These are phyloP conservation scores for Combretum micranthum DNA, from an alignment of 345 rosid species.

Conservation along the genomic window DNA sequence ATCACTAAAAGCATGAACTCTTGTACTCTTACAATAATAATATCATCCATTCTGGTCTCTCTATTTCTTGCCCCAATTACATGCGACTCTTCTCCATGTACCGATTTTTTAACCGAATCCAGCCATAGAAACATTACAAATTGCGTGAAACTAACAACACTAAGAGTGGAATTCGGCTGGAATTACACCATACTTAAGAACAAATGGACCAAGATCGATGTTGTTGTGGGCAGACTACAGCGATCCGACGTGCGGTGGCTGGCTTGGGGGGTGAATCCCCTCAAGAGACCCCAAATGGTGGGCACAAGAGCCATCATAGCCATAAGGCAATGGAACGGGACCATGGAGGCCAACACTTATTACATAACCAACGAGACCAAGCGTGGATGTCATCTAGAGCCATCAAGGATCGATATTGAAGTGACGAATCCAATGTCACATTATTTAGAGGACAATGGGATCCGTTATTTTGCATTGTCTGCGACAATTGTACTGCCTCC, in stretches of 20 bases:
- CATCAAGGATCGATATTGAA: slow-evolving; percentile 12
- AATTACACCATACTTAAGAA: slow-evolving; percentile 24
- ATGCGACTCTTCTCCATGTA: no score
- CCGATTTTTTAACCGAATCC: no score
- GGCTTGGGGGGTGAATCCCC: slow-evolving; percentile 60
- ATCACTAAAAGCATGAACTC: no score
- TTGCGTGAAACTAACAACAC: slow-evolving; percentile 3
- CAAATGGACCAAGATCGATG: slow-evolving; percentile 20
- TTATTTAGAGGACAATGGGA: background rate
- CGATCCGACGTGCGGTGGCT: slow-evolving; percentile 28
- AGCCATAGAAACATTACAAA: background rate
- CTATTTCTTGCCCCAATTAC: no score
- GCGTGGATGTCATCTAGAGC: slow-evolving; percentile 29
- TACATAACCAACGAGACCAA: slow-evolving; percentile 26
- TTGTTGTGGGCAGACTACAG: slow-evolving; percentile 21
- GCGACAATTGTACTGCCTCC: slow-evolving; percentile 28
- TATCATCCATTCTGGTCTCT: no score
- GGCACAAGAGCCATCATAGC: slow-evolving; percentile 53
- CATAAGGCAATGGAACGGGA: slow-evolving; percentile 12
- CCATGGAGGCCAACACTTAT: slow-evolving; percentile 14
- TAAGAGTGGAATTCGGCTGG: slow-evolving; percentile 18
- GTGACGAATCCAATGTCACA: slow-evolving; percentile 1
- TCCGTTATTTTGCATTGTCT: slow-evolving; percentile 1
- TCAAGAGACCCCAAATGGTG: slow-evolving; percentile 25
- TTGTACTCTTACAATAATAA: no score